These are phyloP conservation scores for Herpetomonas samuelpessoai DNA, from an alignment of 208 protist genomes.

Conservation along the genomic window DNA sequence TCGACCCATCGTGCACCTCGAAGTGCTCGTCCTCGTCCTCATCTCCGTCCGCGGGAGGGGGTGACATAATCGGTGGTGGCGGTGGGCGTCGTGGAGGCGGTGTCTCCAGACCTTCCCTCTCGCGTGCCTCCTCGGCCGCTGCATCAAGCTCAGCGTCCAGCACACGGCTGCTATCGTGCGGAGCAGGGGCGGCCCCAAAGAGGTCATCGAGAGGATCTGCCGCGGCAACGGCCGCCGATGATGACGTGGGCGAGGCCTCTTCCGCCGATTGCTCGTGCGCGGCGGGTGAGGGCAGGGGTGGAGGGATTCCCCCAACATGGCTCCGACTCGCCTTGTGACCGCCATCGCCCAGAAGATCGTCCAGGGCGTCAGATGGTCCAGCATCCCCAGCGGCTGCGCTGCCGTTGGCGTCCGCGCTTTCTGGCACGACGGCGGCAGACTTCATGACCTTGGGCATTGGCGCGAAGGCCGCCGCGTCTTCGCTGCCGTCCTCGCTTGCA, in stretches of 20 bases:
- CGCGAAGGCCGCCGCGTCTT: neutral
- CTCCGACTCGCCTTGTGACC: too few relatives aligned
- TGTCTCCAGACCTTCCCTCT: neutral
- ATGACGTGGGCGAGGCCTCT: too few relatives aligned
- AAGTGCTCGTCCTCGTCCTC: neutral
- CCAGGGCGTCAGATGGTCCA: too few relatives aligned
- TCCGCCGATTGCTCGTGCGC: too few relatives aligned
- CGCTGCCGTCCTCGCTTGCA: neutral
- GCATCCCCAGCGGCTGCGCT: too few relatives aligned
- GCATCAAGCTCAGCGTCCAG: neutral
- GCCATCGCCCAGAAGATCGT: too few relatives aligned
- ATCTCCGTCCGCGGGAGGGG: slow-evolving; percentile 10
- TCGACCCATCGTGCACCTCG: neutral
- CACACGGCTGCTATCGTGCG: neutral
- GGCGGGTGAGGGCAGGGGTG: too few relatives aligned
- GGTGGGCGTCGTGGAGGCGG: slow-evolving; percentile 18
- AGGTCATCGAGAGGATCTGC: too few relatives aligned
- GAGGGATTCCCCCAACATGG: too few relatives aligned
- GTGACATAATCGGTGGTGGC: slow-evolving; percentile 29
- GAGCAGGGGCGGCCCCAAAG: too few relatives aligned
- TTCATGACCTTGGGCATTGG: neutral
- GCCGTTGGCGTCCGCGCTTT: too few relatives aligned
- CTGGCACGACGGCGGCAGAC: neutral
- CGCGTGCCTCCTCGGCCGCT: neutral
- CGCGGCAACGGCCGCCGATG: too few relatives aligned